Evolutionary conservation across 2,329 filamentous ascomycete species (phyloP).

Genomic region (Rosellinia necatrix): DNA sequence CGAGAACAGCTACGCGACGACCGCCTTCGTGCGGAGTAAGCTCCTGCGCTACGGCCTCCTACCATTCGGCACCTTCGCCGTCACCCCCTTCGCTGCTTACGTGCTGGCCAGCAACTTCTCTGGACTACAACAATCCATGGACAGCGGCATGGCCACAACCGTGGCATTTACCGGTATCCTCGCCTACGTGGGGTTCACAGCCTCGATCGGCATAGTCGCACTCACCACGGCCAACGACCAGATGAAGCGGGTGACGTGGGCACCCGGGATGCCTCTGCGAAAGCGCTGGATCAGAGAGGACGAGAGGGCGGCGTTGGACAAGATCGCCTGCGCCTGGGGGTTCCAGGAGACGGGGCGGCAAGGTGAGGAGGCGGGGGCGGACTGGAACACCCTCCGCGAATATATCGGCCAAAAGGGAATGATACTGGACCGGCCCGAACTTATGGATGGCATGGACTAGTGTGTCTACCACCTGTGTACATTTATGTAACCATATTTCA

Average conservation of each 20-base stretch:
- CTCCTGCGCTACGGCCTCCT: slow-evolving; percentile 66
- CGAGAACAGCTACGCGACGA: slow-evolving; percentile 68
- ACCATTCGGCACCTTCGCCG: slow-evolving; percentile 59
- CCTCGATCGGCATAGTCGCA: slow-evolving; percentile 81
- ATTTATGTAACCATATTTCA: not conserved
- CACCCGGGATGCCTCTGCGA: slow-evolving; percentile 76
- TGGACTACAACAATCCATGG: slow-evolving; percentile 74
- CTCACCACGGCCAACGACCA: slow-evolving; percentile 90
- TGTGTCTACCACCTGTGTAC: not conserved
- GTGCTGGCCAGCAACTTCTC: slow-evolving; percentile 70
- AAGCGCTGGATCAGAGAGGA: slow-evolving; percentile 88
- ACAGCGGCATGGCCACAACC: slow-evolving; percentile 72
- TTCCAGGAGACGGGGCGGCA: slow-evolving; percentile 80
- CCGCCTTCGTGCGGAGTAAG: slow-evolving; percentile 70
- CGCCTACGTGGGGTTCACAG: slow-evolving; percentile 81
- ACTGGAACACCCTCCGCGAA: slow-evolving; percentile 86
- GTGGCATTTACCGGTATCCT: slow-evolving; percentile 81
- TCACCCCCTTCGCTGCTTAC: slow-evolving; percentile 71
- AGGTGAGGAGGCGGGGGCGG: slow-evolving; percentile 87
- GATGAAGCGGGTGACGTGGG: slow-evolving; percentile 92
- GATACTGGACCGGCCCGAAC: slow-evolving; percentile 84
- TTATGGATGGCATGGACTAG: slow-evolving; percentile 91
- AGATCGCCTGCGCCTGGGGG: slow-evolving; percentile 86
- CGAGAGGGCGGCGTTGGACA: slow-evolving; percentile 84
- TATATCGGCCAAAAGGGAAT: slow-evolving; percentile 83